Evolutionary conservation across 176 grass and related monocot genomes (phyloP), one percentile per base, ranked within the genome.

Genomic region (Eleusine coracana): DNA sequence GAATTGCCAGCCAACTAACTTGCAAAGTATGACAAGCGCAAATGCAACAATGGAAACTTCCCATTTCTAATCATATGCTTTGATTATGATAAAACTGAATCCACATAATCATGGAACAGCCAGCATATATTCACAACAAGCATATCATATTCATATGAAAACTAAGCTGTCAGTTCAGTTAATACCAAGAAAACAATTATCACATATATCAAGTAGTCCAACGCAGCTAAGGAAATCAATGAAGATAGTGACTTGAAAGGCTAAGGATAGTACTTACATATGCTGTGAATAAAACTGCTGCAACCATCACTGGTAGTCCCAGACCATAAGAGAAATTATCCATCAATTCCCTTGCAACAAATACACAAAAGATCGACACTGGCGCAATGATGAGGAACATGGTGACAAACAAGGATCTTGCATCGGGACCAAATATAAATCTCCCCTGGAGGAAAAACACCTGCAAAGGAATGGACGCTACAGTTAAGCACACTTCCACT

Each of bases 401-500:
- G 25, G 92, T 98, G 73, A 98, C 80, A 84, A 95, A 95, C 82
- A 95, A 76, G n/a, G 96, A 98, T 80, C 92, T 87, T 37, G 86
- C 92, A 80, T 98, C 96, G 27, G 96, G 96, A 31, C 95, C 96
- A 84, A 98, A 98, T 86, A 98, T 81, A 83, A 98, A 95, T 78
- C 91, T 93, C 91, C 96, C 96, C 87, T 86, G 42, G 56, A 98
- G 86, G 68, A 98, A 79, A 89, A 98, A 98, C 14, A 95, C 82
- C 96, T 95, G 87, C 48, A 75, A 83, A 12, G 12, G 38, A 56
- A 70, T 10, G 25, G 15, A 86, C 55, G 1, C 23, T 44, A 48
- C 62, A 44, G 44, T 82, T 29, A 61, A 15, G 50, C 74, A 79
- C n/a, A 73, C 48, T 60, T 20, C 55, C 51, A 66, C 14, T 66